Base-by-base conservation (phyloP, 208 protist species). In the Trypanosoma platydactyli region DNA sequence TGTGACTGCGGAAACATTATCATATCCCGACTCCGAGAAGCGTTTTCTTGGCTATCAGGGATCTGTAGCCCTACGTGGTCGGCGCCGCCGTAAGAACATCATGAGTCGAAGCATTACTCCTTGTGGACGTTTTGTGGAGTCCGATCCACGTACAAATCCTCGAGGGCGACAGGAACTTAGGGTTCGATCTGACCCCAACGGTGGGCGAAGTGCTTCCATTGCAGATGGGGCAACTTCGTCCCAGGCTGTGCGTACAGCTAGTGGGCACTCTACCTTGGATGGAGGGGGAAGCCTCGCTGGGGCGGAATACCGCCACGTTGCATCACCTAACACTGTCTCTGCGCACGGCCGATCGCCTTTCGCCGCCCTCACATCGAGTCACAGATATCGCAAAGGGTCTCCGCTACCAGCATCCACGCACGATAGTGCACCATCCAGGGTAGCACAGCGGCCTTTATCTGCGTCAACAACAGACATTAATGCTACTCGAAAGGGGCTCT, bases 321-420 rank as follows among this genome's bases (percentile, higher is more conserved):
- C 61, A 49, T 30, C 68, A 22, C 65, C 71, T 1, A 63, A 51
- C 46, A 65, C 67, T n/a, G 41, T 74, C 18, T 54, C 72, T 25
- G 64, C 68, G 13, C 61, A 68, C 24, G 60, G 62, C 25, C 77
- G 81, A 20, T 89, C 83, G 4, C 83, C 87, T 5, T 88, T 86
- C 46, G 81, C 87, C 1, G 73, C 77, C 11, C 79, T 94, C 25
- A 79, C 80, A 9, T 91, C 88, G 16, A 86, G 75, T 29, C 80
- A 89, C 68, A 86, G 87, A 64, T 89, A 88, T 71, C 82, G 88
- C 41, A 94, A 91, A 45, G 88, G 88, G 0, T 94, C 88, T 2
- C 88, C 88, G n/a, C 76, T 91, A 38, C 88, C 88, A 13, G 42
- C 78, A 20, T 30, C 68, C 15, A 88, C 80, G 63, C 71, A 79